phyloP scores from a whole-genome alignment of 768 basidiomycete genomes.

The Rhodotorula taiwanensis region DNA sequence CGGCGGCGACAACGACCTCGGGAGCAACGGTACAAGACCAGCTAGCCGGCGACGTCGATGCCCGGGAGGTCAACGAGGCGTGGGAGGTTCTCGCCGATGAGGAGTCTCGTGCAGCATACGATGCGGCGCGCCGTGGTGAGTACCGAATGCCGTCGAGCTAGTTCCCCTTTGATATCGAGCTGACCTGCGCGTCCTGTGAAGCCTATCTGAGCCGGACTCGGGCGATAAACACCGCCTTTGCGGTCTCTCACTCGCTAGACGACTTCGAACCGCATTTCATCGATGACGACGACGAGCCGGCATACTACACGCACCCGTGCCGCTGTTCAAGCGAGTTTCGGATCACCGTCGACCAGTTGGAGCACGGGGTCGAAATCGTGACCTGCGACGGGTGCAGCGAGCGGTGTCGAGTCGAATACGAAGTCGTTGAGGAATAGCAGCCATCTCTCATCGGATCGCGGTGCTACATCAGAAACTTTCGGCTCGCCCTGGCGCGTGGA shows the following conservation, averaged over 20 bases:
- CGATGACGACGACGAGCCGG: slow-evolving; percentile 35
- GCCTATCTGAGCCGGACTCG: neutral
- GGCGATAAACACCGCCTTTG: neutral
- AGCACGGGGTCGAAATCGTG: slow-evolving; percentile 45
- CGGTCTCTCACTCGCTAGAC: slow-evolving; percentile 29
- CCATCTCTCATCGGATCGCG: too few relatives aligned
- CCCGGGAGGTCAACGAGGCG: slow-evolving; percentile 22
- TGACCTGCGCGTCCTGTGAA: neutral
- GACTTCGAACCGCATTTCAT: slow-evolving; percentile 21
- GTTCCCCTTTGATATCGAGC: too few relatives aligned
- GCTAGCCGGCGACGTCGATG: neutral
- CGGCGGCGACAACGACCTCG: neutral
- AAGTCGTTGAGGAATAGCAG: slow-evolving; percentile 13
- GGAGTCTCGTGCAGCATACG: slow-evolving; percentile 7
- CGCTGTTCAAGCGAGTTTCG: slow-evolving; percentile 43
- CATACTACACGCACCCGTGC: slow-evolving; percentile 45
- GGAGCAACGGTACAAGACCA: neutral
- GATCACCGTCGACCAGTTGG: slow-evolving; percentile 44
- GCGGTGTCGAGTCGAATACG: slow-evolving; percentile 46
- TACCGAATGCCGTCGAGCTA: neutral
- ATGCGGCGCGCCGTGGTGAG: slow-evolving; percentile 7
- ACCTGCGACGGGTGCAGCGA: slow-evolving; percentile 48
- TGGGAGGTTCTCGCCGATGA: slow-evolving; percentile 27
- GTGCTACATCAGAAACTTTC: too few relatives aligned
- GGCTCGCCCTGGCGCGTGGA: too few relatives aligned